Evolutionary conservation across 164 flowering plant species (phyloP), one percentile per base, ranked within the genome.

Genomic region (Magnolia officinalis): DNA sequence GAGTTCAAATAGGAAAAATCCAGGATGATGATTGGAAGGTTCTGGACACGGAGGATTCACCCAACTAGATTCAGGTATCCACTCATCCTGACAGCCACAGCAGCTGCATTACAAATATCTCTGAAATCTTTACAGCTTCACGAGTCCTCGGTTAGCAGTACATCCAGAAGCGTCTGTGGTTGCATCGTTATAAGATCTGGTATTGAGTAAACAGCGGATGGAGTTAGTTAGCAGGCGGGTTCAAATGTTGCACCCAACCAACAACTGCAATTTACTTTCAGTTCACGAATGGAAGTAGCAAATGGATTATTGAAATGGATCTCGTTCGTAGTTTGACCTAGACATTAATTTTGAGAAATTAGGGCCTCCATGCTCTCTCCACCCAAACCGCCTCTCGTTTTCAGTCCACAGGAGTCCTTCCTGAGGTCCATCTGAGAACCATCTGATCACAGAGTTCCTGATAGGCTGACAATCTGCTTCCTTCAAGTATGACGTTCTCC

Each of bases 81-180:
- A 84, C 49, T 91, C 89, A 3, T 88, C 95, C 31, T 80, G 18
- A 23, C 78, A 52, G 52, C 82, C 82, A 88, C 96, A 14, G 85
- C 85, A 5, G 72, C 80, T 21, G 87, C 71, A 72, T 85, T 84
- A 81, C 92, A 90, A 8, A 91, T 88, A 70, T 88, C 89, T 78
- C 83, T 84, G 75, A 92, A 81, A 82, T 95, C 98, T 82, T 91
- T 88, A 55, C 94, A 90, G 82, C 97, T 95, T 77, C 96, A 96
- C 1, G 92, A 86, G 75, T 93, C 96, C 81, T 89, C 92, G 14
- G 90, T 74, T 16, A 88, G 84, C 90, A 91, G 84, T 80, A 86
- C 90, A 31, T 89, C 83, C 83, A 88, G 87, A 51, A 83, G 84
- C 58, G 85, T 84, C 72, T 82, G 82, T 20, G 79, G 77, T 61